Evolutionary conservation across 2,329 filamentous ascomycete species (phyloP).

Genomic region (Cyphellophora attinorum): DNA sequence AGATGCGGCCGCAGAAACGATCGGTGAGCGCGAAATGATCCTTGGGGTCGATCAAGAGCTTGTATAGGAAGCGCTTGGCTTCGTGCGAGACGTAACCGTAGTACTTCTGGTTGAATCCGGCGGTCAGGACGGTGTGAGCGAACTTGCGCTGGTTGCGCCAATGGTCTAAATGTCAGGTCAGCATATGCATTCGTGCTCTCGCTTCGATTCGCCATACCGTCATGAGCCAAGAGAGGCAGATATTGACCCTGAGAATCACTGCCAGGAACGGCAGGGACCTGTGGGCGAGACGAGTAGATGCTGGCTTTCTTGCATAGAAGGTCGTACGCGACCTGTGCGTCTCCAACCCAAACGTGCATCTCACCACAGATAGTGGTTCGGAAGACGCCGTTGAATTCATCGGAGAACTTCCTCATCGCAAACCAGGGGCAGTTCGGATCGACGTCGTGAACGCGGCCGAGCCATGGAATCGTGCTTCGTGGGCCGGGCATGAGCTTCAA

Average conservation of each 20-base stretch:
- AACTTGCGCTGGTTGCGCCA: constrained; percentile 21
- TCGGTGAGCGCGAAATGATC: constrained; percentile 20
- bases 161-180: constrained; percentile 11
- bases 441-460: constrained; percentile 20
- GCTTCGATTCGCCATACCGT: constrained; percentile 11
- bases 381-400: constrained; percentile 18
- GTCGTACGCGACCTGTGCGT: constrained; percentile 17
- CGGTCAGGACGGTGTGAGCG: constrained; percentile 19
- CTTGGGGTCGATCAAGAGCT: constrained; percentile 18
- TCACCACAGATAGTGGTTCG: constrained; percentile 20
- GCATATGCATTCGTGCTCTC: not conserved
- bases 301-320: constrained; percentile 20
- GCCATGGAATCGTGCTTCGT: constrained; percentile 17
- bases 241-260: constrained; percentile 20
- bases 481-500: constrained; percentile 18
- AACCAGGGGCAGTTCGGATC: constrained; percentile 19
- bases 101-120: constrained; percentile 19
- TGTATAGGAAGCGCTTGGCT: constrained; percentile 19
- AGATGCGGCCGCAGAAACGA: constrained; percentile 18
- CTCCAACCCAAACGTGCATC: constrained; percentile 20
- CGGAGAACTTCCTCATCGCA: constrained; percentile 19
- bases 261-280: constrained; percentile 19
- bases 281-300: constrained; percentile 19
- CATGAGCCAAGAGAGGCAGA: constrained; percentile 18
- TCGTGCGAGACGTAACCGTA: constrained; percentile 19